A percentile compares a stretch with the other conserved stretches of the same genome.
phyloP scores from a whole-genome alignment of 1,284 basidiomycete genomes.

The Cutaneotrichosporon cutaneum region DNA sequence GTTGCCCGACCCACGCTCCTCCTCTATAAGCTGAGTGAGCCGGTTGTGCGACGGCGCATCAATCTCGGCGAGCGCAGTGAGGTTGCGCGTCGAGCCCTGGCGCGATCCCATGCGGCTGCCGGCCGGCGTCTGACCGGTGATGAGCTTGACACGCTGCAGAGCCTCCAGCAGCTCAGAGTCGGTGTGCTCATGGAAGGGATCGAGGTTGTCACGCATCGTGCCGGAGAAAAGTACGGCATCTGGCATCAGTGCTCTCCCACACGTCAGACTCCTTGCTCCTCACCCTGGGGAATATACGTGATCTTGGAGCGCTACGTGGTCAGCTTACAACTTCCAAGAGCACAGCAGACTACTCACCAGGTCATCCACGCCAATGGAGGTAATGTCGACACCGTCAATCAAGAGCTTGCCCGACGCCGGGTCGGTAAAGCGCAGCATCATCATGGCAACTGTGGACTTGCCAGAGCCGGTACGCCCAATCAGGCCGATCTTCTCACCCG shows the following conservation, averaged over 20 bases:
- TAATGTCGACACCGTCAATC: conserved; percentile 87
- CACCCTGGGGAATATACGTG: conserved; percentile 55
- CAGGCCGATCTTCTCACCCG: conserved; percentile 71
- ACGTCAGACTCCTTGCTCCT: too few relatives aligned
- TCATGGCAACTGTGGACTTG: conserved; percentile 71
- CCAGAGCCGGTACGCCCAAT: conserved; percentile 53
- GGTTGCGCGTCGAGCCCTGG: conserved; percentile 5
- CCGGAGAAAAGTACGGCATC: conserved; percentile 83
- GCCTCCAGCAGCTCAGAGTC: conserved; percentile 69
- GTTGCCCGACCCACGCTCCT: neutral
- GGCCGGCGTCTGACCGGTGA: conserved; percentile 12
- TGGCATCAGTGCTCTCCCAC: conserved; percentile 22
- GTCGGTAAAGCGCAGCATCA: conserved; percentile 83
- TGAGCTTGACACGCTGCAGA: conserved; percentile 49
- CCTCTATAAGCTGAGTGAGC: neutral
- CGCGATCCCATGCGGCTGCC: conserved; percentile 16
- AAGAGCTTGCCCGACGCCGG: conserved; percentile 73
- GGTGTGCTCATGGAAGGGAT: conserved; percentile 79
- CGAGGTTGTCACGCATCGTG: conserved; percentile 78
- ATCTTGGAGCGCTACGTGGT: conserved; percentile 42
- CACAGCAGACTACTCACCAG: conserved; percentile 45
- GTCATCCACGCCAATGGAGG: conserved; percentile 80
- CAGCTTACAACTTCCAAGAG: neutral
- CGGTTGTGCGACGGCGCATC: conserved; percentile 3
- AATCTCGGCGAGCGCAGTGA: neutral